Evolutionary conservation across 2,329 filamentous ascomycete species (phyloP), one percentile per base, ranked within the genome.

Genomic region (Ophiocordyceps polyrhachis-furcata): DNA sequence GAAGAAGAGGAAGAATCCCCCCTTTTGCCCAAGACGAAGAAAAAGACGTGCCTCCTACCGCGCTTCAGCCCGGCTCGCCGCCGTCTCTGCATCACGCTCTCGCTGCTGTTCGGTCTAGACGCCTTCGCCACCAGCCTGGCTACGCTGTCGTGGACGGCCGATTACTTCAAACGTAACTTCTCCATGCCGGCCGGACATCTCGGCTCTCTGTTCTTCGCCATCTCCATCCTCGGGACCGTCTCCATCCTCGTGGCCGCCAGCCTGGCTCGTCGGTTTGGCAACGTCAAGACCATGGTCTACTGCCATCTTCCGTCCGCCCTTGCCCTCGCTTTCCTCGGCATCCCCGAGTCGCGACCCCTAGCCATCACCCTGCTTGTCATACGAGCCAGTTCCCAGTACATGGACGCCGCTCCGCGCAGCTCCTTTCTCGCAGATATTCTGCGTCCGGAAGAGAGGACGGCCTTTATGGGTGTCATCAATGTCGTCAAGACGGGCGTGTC

Each of bases 401-500:
- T 40, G 19, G 38, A 40, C 11, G 17, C 19, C 11, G 38, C 38
- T 14, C 38, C 38, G 38, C 38, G 38, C 12, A 21, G 38, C 19
- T 40, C 38, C 5, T 40, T 40, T 14, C 17, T 40, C 11, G 38
- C 17, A 14, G 38, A 21, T 2, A 21, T 40, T 21, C 38, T 40
- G 9, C 20, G 19, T 20, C 38, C 38, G 12, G 38, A 23, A 7
- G 38, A 40, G 19, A 40, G 17, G 20, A 40, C 38, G 5, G 38
- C 38, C 3, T 8, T 40, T 2, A 40, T 40, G 38, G 38, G 38
- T 7, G 19, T 40, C 17, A 40, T 59, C 1, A 62, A 64, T 44
- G 65, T 66, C 25, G 62, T 66, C 28, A 65, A 48, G 19, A 53
- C 51, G 8, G 54, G 49, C 25, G 62, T 58, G 47, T 66, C 61